Percentiles rank a stretch among this genome's conserved stretches.
Conservation (phyloP, 805 yeast species). For the Cyberlindnera misumaiensis region DNA sequence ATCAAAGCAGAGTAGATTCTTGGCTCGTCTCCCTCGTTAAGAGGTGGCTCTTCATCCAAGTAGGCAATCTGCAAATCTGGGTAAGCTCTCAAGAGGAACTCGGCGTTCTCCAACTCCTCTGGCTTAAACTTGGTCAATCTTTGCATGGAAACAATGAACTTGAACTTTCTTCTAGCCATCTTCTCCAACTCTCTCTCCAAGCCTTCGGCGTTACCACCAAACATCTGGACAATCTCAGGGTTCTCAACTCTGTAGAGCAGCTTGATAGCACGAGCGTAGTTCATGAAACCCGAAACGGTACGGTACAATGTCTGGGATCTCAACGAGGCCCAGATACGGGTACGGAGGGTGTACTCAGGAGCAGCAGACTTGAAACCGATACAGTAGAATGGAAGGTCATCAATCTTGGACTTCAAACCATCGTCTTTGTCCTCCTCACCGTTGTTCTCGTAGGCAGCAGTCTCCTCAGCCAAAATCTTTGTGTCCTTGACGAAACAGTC, state of each 20-base stretch:
- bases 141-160: constrained; percentile 81
- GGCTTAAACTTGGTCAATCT: constrained; percentile 64
- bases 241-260: constrained; percentile 89
- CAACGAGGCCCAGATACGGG: constrained; percentile 97
- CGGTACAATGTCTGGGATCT: constrained; percentile 95
- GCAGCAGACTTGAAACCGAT: constrained; percentile 97
- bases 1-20: constrained; percentile 70
- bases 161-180: constrained; percentile 81
- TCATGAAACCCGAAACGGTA: constrained; percentile 98
- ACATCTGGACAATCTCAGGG: constrained; percentile 94
- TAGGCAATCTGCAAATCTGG: constrained; percentile 88
- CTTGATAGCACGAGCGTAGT: constrained; percentile 93
- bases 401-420: constrained; percentile 74
- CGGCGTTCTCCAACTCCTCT: constrained; percentile 75
- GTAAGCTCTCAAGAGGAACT: constrained; percentile 72
- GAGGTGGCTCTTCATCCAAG: constrained; percentile 86
- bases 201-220: constrained; percentile 97
- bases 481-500: constrained; percentile 95
- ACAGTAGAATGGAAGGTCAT: constrained; percentile 89
- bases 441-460: constrained; percentile 60
- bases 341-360: constrained; percentile 92
- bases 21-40: constrained; percentile 62
- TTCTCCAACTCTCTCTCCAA: constrained; percentile 89
- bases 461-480: constrained; percentile 89
- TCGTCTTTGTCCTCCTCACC: constrained; percentile 49